Base-by-base conservation (phyloP, 305 asterid species). In the Fraxinus velutina region DNA sequence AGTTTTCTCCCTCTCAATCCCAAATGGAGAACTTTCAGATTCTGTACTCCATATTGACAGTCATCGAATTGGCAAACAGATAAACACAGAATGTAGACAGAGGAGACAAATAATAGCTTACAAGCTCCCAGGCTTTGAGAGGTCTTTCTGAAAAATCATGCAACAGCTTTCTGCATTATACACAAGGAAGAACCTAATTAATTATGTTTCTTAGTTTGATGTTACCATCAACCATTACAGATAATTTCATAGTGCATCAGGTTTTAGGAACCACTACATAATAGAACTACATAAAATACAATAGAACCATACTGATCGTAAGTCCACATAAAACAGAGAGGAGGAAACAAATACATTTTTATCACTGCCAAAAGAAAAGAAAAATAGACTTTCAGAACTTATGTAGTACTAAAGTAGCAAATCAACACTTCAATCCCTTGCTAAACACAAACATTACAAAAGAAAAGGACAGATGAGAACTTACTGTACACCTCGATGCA, bases 111-210 rank as follows among this genome's bases (percentile, higher is more conserved):
- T 55, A 78, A 47, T 29, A 78, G 86, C 96, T 90, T 88, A 95
- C 98, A 57, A 95, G 95, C 86, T 89, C 96, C 99, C 98, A 93
- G 44, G 91, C 95, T 82, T 91, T 95, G 76, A 93, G 73, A 82
- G 83, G 85, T 77, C 82, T 84, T 24, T 84, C 83, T 64, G 88
- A 64, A 79, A 82, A 47, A 80, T 86, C 85, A 60, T 78, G 88
- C 84, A 89, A 44, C 4, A 89, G 86, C 85, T 90, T 82, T 82
- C 99, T 93, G 97, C 75, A 78, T 72, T 21, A 37, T 8, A 70
- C 36, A 72, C 50, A 83, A 80, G 77, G 29, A 62, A 70, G 39
- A 27, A 81, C 22, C 47, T 19, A 17, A 82, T 83, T 22, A 82
- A 55, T 50, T 22, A 62, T 22, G 30, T 82, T 74, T 68, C 52